Conservation (phyloP, 345 rosid species). For the Eucalyptus brandiana region DNA sequence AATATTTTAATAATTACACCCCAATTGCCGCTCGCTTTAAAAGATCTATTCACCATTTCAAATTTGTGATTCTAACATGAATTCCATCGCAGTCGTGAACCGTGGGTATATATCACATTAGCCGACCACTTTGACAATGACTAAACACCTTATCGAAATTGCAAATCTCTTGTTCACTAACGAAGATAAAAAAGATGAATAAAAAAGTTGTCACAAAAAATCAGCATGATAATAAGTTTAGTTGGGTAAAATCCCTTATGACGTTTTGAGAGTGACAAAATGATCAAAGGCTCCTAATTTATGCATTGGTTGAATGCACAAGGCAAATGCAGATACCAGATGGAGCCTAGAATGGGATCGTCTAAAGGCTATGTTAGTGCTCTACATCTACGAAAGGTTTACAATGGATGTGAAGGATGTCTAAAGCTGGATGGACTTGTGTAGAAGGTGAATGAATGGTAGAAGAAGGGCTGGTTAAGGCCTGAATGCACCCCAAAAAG, state of each 20-base stretch:
- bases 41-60: background rate
- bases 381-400: too few species aligned
- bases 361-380: too few species aligned
- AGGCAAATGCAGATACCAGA: background rate
- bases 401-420: too few species aligned
- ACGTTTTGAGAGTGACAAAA: too few species aligned
- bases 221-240: too few species aligned
- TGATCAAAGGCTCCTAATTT: background rate
- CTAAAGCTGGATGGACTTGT: too few species aligned
- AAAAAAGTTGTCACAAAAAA: too few species aligned
- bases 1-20: too few species aligned
- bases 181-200: background rate
- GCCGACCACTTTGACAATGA: background rate
- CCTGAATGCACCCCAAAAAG: background rate
- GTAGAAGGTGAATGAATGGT: too few species aligned
- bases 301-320: background rate
- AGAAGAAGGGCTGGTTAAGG: too few species aligned
- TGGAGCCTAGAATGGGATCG: too few species aligned
- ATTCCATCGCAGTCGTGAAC: accelerated
- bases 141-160: background rate
- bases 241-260: too few species aligned
- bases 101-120: background rate
- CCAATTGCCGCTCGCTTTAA: background rate
- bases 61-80: background rate
- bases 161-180: accelerated